These are phyloP conservation scores for Agaricus blazei DNA, from an alignment of 768 basidiomycete genomes.

Conservation along the genomic window DNA sequence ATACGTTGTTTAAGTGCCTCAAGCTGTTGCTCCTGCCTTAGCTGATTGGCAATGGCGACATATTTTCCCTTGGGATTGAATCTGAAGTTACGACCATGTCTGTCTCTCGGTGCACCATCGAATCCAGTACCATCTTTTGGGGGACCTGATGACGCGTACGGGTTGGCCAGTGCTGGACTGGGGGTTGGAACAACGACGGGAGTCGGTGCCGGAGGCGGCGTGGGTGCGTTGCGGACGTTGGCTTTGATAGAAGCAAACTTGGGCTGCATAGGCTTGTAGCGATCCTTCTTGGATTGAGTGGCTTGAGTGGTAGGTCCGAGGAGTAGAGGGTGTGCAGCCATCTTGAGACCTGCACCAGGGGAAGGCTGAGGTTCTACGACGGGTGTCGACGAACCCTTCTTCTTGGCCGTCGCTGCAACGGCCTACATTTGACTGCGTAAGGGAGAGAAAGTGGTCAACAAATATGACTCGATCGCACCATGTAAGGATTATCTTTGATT, in stretches of 20 bases:
- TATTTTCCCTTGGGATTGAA: slow-evolving; percentile 96
- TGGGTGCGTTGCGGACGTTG: slow-evolving; percentile 74
- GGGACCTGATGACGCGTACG: slow-evolving; percentile 59
- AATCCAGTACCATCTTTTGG: slow-evolving; percentile 55
- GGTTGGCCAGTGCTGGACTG: slow-evolving; percentile 48
- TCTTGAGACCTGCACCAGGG: slow-evolving; percentile 72
- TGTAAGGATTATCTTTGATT: slow-evolving; percentile 82
- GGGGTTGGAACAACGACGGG: slow-evolving; percentile 24
- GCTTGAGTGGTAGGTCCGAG: slow-evolving; percentile 58
- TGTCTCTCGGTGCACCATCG: slow-evolving; percentile 71
- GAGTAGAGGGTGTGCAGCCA: slow-evolving; percentile 86
- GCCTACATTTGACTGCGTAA: slow-evolving; percentile 30
- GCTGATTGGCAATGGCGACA: slow-evolving; percentile 63
- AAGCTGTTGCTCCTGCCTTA: slow-evolving; percentile 71
- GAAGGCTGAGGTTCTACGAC: slow-evolving; percentile 59
- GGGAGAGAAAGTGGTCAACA: neutral
- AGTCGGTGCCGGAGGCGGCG: slow-evolving; percentile 35
- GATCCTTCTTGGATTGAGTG: slow-evolving; percentile 78
- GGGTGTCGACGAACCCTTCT: slow-evolving; percentile 36
- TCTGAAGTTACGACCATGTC: slow-evolving; percentile 63
- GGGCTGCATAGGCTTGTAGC: slow-evolving; percentile 98
- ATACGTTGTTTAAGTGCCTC: slow-evolving; percentile 92
- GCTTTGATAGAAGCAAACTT: slow-evolving; percentile 97
- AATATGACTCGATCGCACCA: slow-evolving; percentile 43
- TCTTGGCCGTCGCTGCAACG: slow-evolving; percentile 48